Percentiles rank a stretch among this genome's conserved stretches.
phyloP scores from a whole-genome alignment of 345 rosid genomes.

The Cardamine chenopodiifolia region DNA sequence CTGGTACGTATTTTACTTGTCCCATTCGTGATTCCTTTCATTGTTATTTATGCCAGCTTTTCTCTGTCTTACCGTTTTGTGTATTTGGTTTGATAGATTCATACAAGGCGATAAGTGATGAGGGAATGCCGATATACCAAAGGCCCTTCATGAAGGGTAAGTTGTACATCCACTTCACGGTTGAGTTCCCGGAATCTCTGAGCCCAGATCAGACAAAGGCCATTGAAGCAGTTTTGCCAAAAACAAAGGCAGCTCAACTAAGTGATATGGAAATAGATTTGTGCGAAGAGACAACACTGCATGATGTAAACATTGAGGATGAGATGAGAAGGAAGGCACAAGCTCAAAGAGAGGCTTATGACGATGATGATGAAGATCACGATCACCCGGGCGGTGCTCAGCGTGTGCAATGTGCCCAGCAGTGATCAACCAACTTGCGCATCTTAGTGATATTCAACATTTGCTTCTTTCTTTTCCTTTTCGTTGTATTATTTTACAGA shows the following conservation, averaged over 20 bases:
- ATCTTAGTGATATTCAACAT: slow-evolving; percentile 28
- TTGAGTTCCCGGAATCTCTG: slow-evolving; percentile 88
- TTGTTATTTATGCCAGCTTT: not conserved
- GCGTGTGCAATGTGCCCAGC: slow-evolving; percentile 80
- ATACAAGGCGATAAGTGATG: slow-evolving; percentile 77
- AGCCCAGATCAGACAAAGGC: slow-evolving; percentile 70
- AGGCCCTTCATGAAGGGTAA: slow-evolving; percentile 94
- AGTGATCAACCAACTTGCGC: slow-evolving; percentile 41
- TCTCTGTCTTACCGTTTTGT: slow-evolving; percentile 3
- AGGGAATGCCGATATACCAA: slow-evolving; percentile 86
- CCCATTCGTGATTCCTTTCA: not conserved
- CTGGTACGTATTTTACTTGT: slow-evolving; percentile 52
- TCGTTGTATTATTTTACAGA: slow-evolving; percentile 22
- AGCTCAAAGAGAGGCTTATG: slow-evolving; percentile 60
- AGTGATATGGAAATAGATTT: slow-evolving; percentile 78
- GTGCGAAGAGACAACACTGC: slow-evolving; percentile 90
- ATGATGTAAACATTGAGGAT: slow-evolving; percentile 76
- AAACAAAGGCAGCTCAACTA: slow-evolving; percentile 46
- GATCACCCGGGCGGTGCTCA: slow-evolving; percentile 51
- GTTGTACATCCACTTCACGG: slow-evolving; percentile 76
- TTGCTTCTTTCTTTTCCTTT: not conserved
- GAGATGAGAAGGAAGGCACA: slow-evolving; percentile 83
- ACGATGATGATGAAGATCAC: slow-evolving; percentile 54
- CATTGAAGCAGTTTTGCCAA: slow-evolving; percentile 65
- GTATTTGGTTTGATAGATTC: slow-evolving; percentile 51